Conservation (phyloP, 352 stramenopile species). For the Detonula confervacea region DNA sequence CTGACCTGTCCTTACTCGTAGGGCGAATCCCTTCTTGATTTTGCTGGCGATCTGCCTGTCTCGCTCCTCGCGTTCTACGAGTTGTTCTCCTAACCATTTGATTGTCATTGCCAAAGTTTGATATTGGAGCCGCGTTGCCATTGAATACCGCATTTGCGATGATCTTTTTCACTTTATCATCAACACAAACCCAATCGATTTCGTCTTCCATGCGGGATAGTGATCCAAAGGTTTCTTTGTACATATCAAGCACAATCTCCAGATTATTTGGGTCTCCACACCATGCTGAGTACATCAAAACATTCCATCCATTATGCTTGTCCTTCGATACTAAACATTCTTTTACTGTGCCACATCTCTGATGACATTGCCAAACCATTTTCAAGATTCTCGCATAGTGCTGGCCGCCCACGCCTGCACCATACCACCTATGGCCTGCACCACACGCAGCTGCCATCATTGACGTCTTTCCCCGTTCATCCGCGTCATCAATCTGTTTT, state of each 20-base stretch:
- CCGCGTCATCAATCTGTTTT: not conserved
- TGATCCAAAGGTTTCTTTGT: slow-evolving; percentile 2
- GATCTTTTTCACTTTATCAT: not conserved
- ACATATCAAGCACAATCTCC: slow-evolving; percentile 3
- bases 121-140: not conserved
- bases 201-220: not conserved
- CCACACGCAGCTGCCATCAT: not conserved
- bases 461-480: not conserved
- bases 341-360: not conserved
- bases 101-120: not conserved
- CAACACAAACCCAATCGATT: slow-evolving; percentile 12
- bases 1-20: not conserved
- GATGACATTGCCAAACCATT: not conserved
- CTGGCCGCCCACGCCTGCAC: not conserved
- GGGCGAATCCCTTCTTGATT: not conserved
- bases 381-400: not conserved
- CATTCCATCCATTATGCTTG: not conserved
- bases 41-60: not conserved
- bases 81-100: too few relatives aligned
- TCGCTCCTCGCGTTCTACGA: not conserved
- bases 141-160: not conserved
- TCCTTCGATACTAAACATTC: not conserved
- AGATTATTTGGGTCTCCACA: slow-evolving; percentile 5
- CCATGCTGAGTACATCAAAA: slow-evolving; percentile 4
- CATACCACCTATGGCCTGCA: too few relatives aligned